Percentiles rank a stretch among this genome's conserved stretches.
These are phyloP conservation scores for Myriosclerotinia duriaeana DNA, from an alignment of 2,329 filamentous ascomycete genomes.

Conservation along the genomic window DNA sequence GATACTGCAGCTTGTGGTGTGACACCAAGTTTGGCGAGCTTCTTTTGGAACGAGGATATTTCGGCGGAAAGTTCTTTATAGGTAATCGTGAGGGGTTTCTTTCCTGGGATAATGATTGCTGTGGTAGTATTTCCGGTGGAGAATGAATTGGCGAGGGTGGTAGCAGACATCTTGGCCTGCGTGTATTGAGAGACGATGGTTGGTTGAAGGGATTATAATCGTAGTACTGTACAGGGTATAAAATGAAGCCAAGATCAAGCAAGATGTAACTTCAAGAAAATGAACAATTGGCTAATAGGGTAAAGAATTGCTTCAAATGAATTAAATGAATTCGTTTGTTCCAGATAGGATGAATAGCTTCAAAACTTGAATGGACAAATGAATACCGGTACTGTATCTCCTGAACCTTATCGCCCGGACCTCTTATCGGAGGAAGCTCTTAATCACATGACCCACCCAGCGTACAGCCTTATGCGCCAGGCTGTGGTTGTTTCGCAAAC, in stretches of 20 bases:
- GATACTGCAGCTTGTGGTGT: constrained; percentile 69
- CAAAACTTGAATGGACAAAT: not conserved
- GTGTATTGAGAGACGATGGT: constrained; percentile 6
- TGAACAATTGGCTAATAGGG: not conserved
- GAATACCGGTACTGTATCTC: not conserved
- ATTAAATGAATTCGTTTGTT: not conserved
- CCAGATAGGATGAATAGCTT: not conserved
- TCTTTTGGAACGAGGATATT: constrained; percentile 69
- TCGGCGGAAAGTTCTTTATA: constrained; percentile 67
- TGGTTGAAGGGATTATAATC: constrained; percentile 5
- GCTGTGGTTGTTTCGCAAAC: constrained; percentile 25
- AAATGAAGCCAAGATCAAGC: constrained; percentile 6
- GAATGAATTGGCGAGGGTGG: constrained; percentile 59
- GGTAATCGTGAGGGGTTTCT: constrained; percentile 64
- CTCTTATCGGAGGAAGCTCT: constrained; percentile 3
- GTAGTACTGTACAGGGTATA: not conserved
- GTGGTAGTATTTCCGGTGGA: constrained; percentile 50
- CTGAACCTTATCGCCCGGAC: constrained; percentile 6
- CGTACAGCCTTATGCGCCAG: constrained; percentile 24
- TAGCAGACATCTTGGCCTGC: constrained; percentile 35
- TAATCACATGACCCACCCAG: not conserved
- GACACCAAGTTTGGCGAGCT: constrained; percentile 74
- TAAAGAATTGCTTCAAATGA: not conserved
- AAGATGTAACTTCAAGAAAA: constrained; percentile 10
- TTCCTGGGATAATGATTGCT: constrained; percentile 73